Evolutionary conservation across 345 rosid species (phyloP), one percentile per base, ranked within the genome.

Genomic region (Aurinia saxatilis): DNA sequence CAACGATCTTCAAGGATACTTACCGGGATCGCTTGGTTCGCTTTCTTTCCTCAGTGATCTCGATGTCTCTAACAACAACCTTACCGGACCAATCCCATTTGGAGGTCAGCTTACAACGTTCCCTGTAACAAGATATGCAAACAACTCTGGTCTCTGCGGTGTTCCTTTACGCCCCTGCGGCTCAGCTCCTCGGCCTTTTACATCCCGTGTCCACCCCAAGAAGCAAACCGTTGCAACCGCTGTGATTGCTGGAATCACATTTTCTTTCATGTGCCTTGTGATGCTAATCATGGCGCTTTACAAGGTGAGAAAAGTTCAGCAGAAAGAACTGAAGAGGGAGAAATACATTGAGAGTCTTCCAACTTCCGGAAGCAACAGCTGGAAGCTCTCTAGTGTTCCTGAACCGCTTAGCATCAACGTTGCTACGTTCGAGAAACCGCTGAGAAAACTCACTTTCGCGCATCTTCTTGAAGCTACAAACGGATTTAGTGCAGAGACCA

Each of bases 91-190:
- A 34, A 86, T 92, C 70, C 98, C 98, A 61, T 79, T 83, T 9
- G 98, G 98, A 39, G 96, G 90, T 66, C 98, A 92, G 79, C 91
- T 92, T 11, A 92, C 88, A 33, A 92, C 98, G 13, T 92, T 92
- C 76, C 98, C 86, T 1, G 54, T 83, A 27, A 48, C 96, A 21
- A 84, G 91, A 73, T 92, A 83, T 23, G 96, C 82, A 38, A 92
- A 92, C 73, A 92, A 92, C 79, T 83, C 95, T 6, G 98, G 91
- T 7, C 93, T 92, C 34, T 92, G 98, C 19, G 98, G 98, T 15
- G 71, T 86, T 31, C 98, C 98, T 19, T 70, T 92, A 76, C 66
- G 67, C 9, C 83, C 84, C 7, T 92, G 98, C 72, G 77, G 73
- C 60, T 75, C 87, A 5, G 76, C 81, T 36, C 62, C 68, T 50